phyloP scores from a whole-genome alignment of 345 rosid genomes.

The Heritiera littoralis region DNA sequence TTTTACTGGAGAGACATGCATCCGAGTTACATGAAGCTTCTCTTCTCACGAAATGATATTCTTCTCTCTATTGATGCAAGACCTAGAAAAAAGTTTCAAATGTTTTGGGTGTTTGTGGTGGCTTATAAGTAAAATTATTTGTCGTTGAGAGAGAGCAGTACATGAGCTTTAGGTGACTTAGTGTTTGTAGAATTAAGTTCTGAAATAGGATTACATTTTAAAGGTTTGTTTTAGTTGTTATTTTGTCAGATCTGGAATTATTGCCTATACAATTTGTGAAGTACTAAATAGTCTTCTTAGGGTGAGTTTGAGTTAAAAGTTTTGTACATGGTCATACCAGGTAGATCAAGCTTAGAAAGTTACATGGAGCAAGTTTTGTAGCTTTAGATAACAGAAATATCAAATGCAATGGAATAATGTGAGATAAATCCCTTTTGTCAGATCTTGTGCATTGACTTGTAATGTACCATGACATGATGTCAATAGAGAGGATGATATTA shows the following conservation, averaged over 20 bases:
- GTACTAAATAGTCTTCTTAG: not conserved
- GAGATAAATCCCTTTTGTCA: not conserved
- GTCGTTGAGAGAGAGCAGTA: not conserved
- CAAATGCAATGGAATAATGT: not conserved
- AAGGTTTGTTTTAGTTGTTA: not conserved
- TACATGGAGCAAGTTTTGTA: not conserved
- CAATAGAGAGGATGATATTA: not conserved
- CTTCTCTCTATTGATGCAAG: not conserved
- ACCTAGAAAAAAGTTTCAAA: not conserved
- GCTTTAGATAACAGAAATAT: not conserved
- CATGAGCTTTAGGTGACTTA: not conserved
- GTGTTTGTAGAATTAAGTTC: not conserved
- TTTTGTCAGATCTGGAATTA: not conserved
- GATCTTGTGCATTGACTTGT: not conserved
- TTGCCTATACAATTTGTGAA: not conserved
- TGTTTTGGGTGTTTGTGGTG: not conserved
- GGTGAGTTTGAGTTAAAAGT: not conserved
- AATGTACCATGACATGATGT: not conserved
- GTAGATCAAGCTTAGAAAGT: slow-evolving; percentile 3
- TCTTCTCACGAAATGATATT: not conserved
- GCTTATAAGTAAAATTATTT: not conserved
- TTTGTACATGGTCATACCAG: not conserved
- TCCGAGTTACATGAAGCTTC: not conserved
- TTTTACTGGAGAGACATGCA: not conserved
- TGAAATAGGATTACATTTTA: not conserved